Conservation (phyloP, 2,329 filamentous ascomycete species). For the Sclerotinia sclerotiorum region DNA sequence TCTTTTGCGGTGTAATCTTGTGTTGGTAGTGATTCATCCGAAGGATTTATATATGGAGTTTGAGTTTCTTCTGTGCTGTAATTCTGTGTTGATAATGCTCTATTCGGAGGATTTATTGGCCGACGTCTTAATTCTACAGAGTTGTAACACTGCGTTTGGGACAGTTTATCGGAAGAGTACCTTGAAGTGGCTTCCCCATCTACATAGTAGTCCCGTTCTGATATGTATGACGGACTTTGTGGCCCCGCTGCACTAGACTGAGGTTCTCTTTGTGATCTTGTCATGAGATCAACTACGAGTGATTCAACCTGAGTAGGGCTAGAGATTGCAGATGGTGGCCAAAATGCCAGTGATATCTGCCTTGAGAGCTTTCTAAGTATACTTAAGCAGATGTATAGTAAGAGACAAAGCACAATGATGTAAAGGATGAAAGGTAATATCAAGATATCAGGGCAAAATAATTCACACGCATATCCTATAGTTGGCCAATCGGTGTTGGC, state of each 20-base stretch:
- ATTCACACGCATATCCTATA: neutral
- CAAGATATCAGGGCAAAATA: conserved; percentile 20
- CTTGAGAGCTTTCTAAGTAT: neutral
- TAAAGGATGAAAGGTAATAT: neutral
- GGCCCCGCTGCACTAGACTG: neutral
- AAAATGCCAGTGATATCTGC: neutral
- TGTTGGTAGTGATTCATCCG: no score
- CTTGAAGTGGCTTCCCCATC: neutral
- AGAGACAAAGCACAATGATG: neutral
- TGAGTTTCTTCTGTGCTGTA: neutral
- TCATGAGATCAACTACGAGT: neutral
- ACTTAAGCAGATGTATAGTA: neutral
- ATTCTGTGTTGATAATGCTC: neutral
- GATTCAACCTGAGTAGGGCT: neutral
- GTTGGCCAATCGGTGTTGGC: conserved; percentile 12
- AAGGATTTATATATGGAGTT: neutral
- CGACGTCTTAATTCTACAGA: neutral
- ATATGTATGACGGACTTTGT: neutral
- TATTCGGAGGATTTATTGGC: neutral
- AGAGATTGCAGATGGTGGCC: neutral
- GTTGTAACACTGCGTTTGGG: neutral
- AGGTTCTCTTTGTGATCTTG: neutral
- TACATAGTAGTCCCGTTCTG: neutral
- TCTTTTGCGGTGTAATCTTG: neutral
- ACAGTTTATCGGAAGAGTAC: neutral